Base-by-base conservation (phyloP, 1,139 yeast species). In the Pichia sp. region DNA sequence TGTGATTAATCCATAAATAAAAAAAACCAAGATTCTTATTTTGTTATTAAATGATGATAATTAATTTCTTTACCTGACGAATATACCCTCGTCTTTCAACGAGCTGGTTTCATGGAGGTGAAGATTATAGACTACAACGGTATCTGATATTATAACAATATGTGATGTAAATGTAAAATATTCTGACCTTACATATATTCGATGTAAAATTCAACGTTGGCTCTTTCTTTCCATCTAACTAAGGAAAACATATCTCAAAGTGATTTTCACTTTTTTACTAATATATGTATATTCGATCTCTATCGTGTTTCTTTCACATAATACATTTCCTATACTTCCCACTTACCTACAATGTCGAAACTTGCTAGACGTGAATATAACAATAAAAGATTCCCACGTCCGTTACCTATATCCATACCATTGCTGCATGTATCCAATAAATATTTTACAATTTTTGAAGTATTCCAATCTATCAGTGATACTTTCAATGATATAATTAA, bases 81-180 rank as follows among this genome's bases (percentile, higher is more conserved):
- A 41, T 49, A 44, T 47, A 49, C 49, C 52, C 56, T 48, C 53
- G 51, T 53, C 54, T 54, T 54, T 49, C 53, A 47, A 46, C 54
- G 53, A 48, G 52, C 48, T 49, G 52, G 56, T 49, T 45, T 47
- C 46, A 48, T 55, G 57, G 54, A 47, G 55, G 58, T 43, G 47
- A 47, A 84, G 81, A 57, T 47, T 48, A 50, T 79, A 82, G 97
- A 90, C 97, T 89, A 89, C 97, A 89, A 89, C 97, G 97, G 97
- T 89, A 89, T 89, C 97, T 89, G 97, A 89, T 53, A 65, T 24
- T 16, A 36, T 18, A 13, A 23, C 13, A 27, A 37, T 4, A 7
- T 22, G 38, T 22, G 13, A 13, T 34, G 15, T 34, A 20, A 29
- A 13, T n/a, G n/a, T n/a, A n/a, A n/a, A n/a, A n/a, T n/a, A n/a